Evolutionary conservation across 352 stramenopile species (phyloP).

Genomic region (Blastocystis sp.): DNA sequence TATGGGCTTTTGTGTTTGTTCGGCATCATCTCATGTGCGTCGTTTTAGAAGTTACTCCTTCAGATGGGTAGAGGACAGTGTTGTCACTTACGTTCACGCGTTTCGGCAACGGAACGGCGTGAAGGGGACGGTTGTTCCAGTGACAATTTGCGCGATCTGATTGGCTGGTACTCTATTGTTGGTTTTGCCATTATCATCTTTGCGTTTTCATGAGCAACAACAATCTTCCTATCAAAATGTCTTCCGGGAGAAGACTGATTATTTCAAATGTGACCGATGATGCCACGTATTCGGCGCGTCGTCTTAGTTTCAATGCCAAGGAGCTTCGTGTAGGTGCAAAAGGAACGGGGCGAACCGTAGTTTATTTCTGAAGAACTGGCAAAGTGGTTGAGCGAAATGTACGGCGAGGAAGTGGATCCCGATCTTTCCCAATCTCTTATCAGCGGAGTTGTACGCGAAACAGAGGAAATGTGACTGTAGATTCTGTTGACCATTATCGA

Average conservation of each 20-base stretch:
- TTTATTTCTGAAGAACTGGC: conserved; percentile 36
- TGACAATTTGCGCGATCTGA: conserved; percentile 14
- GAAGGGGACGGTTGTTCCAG: conserved; percentile 56
- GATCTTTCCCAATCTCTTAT: conserved; percentile 40
- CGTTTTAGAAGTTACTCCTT: no score
- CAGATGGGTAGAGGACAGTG: background rate
- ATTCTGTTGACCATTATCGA: conserved; percentile 34
- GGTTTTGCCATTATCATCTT: background rate
- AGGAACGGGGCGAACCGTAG: background rate
- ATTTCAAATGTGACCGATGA: conserved; percentile 38
- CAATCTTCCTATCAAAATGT: conserved; percentile 39
- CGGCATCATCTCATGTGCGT: no score
- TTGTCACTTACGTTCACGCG: no score
- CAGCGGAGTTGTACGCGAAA: background rate
- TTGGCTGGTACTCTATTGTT: background rate
- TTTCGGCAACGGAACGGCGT: no score
- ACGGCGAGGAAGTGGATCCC: conserved; percentile 35
- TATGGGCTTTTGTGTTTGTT: conserved; percentile 21
- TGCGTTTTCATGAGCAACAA: background rate
- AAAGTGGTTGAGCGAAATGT: conserved; percentile 54
- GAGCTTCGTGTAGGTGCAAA: background rate
- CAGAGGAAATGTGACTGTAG: background rate
- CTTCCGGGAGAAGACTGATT: conserved; percentile 38
- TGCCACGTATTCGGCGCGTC: conserved; percentile 36
- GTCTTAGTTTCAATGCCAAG: conserved; percentile 47